Evolutionary conservation across 345 rosid species (phyloP).

Genomic region (Citrus unshiu): DNA sequence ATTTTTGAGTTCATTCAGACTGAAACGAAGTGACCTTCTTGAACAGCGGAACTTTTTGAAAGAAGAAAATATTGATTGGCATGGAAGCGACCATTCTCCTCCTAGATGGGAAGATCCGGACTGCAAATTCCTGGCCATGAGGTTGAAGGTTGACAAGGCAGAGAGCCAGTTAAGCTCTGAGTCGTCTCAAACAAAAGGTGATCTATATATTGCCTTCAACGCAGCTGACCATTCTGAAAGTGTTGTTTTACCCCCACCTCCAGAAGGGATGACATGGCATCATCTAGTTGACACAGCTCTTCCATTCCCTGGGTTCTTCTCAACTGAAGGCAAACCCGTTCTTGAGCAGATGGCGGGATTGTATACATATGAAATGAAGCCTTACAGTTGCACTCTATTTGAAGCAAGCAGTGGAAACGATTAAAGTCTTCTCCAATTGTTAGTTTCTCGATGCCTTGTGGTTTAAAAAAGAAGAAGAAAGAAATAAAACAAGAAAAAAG

Average conservation of each 20-base stretch:
- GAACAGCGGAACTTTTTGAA: conserved; percentile 54
- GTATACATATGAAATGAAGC: conserved; percentile 60
- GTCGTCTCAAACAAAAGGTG: conserved; percentile 34
- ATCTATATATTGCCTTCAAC: conserved; percentile 66
- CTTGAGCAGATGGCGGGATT: conserved; percentile 42
- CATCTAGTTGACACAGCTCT: conserved; percentile 78
- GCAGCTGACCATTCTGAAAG: conserved; percentile 42
- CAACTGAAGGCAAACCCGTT: conserved; percentile 47
- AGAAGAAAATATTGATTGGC: conserved; percentile 78
- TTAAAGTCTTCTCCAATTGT: conserved; percentile 17
- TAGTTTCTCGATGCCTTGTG: conserved; percentile 9
- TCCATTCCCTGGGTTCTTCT: conserved; percentile 82
- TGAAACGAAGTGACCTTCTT: conserved; percentile 62
- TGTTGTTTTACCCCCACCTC: conserved; percentile 52
- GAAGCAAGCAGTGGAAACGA: conserved; percentile 44
- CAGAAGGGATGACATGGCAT: conserved; percentile 58
- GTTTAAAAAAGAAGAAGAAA: neutral
- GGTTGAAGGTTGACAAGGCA: conserved; percentile 47
- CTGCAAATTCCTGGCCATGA: conserved; percentile 69
- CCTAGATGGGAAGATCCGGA: conserved; percentile 78
- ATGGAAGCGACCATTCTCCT: conserved; percentile 58
- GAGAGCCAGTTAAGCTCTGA: conserved; percentile 27
- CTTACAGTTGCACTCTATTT: conserved; percentile 76
- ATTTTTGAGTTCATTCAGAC: conserved; percentile 60
- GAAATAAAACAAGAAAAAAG: neutral